A percentile compares a stretch with the other conserved stretches of the same genome.
phyloP scores from a whole-genome alignment of 352 stramenopile species.

The Elongisporangium anandrum region DNA sequence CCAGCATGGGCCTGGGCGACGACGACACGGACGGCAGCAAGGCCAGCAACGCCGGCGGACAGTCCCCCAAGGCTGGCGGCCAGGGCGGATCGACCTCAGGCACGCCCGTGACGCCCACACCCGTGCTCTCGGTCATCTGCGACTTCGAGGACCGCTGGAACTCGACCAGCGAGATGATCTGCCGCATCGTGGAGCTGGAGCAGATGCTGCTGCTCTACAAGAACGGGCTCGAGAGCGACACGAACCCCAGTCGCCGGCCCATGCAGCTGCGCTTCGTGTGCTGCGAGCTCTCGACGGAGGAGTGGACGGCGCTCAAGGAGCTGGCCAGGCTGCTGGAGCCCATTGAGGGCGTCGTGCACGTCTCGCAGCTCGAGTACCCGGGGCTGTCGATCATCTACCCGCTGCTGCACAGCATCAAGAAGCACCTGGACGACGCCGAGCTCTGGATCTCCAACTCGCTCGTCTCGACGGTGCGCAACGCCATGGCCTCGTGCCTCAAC shows the following conservation, averaged over 20 bases:
- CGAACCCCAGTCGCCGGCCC: slow-evolving; percentile 53
- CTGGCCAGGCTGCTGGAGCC: slow-evolving; percentile 57
- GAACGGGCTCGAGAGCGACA: slow-evolving; percentile 68
- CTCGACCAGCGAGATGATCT: slow-evolving; percentile 77
- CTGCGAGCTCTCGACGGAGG: slow-evolving; percentile 60
- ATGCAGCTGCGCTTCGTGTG: slow-evolving; percentile 81
- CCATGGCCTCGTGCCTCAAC: slow-evolving; percentile 44
- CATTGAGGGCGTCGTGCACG: slow-evolving; percentile 61
- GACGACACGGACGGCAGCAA: slow-evolving; percentile 9
- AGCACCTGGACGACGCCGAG: slow-evolving; percentile 58
- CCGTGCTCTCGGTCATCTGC: slow-evolving; percentile 64
- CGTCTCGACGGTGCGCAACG: slow-evolving; percentile 52
- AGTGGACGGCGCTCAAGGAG: slow-evolving; percentile 70
- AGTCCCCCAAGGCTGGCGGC: background rate
- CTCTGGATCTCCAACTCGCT: slow-evolving; percentile 61
- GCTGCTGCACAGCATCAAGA: slow-evolving; percentile 64
- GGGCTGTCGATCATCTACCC: slow-evolving; percentile 66
- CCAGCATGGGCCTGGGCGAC: slow-evolving; percentile 18
- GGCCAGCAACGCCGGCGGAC: background rate
- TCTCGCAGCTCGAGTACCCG: slow-evolving; percentile 60
- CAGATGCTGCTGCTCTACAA: slow-evolving; percentile 71
- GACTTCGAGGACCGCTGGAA: slow-evolving; percentile 78
- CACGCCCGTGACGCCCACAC: slow-evolving; percentile 5
- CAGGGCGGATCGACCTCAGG: slow-evolving; percentile 6
- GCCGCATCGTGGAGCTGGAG: slow-evolving; percentile 74